Percentiles rank a stretch among this genome's conserved stretches.
Conservation (phyloP, 1,284 basidiomycete species). For the Tilletiaria anomala region DNA sequence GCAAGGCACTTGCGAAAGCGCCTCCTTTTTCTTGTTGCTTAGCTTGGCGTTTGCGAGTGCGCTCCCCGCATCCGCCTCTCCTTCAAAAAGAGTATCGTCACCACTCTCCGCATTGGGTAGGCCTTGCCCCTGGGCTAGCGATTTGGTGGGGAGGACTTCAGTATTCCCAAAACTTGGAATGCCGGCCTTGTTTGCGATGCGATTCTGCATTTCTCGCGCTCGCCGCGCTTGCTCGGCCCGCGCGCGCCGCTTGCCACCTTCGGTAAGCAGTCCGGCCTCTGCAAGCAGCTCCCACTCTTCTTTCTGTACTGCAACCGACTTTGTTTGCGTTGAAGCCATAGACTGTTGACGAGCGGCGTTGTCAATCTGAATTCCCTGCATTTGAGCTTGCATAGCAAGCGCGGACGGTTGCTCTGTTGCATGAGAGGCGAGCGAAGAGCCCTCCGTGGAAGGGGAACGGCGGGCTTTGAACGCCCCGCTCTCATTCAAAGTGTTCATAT, state of each 20-base stretch:
- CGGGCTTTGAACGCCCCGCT: too few species aligned
- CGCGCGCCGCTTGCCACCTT: constrained; percentile 13
- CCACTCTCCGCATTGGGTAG: too few species aligned
- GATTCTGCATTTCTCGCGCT: not conserved
- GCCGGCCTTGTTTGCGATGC: constrained; percentile 7
- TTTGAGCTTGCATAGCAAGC: too few species aligned
- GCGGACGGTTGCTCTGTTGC: too few species aligned
- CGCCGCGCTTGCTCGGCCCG: constrained; percentile 7
- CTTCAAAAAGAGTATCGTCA: too few species aligned
- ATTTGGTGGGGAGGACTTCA: not conserved
- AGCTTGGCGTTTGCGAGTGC: constrained; percentile 35
- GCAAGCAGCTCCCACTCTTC: constrained; percentile 24
- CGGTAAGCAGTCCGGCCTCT: constrained; percentile 20
- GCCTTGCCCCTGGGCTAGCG: not conserved
- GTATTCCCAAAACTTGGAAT: constrained; percentile 6
- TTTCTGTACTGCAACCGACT: too few species aligned
- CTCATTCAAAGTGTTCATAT: too few species aligned
- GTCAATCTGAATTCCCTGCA: too few species aligned
- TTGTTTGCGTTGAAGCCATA: too few species aligned
- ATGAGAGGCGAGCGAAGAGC: too few species aligned
- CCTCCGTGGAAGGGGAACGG: too few species aligned
- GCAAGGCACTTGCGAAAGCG: constrained; percentile 90
- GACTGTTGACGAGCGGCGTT: too few species aligned
- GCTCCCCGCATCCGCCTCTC: constrained; percentile 11
- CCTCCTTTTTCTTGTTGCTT: constrained; percentile 45